Evolutionary conservation across 768 basidiomycete species (phyloP).

Genomic region (Butyriboletus loyo): DNA sequence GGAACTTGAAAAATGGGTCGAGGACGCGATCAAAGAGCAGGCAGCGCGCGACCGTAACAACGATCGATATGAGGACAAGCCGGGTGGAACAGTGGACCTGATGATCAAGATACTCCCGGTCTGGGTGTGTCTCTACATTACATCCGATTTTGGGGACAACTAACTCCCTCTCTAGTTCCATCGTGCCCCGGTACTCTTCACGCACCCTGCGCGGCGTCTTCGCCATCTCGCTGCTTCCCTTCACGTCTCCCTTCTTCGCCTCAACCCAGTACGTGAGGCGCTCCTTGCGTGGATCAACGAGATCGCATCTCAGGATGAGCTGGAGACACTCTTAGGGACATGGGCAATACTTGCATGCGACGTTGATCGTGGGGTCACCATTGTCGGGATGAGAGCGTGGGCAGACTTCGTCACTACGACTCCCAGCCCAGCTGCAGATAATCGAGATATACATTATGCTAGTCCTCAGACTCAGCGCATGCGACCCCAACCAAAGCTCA

Average conservation of each 20-base stretch:
- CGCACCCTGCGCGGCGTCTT: slow-evolving; percentile 78
- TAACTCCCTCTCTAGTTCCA: slow-evolving; percentile 55
- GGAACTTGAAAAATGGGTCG: slow-evolving; percentile 72
- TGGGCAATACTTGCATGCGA: slow-evolving; percentile 77
- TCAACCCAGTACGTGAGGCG: slow-evolving; percentile 46
- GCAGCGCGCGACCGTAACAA: slow-evolving; percentile 34
- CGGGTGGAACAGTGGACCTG: slow-evolving; percentile 21
- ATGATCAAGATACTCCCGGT: slow-evolving; percentile 74
- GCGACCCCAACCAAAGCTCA: slow-evolving; percentile 18
- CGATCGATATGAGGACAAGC: slow-evolving; percentile 3
- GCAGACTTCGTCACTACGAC: slow-evolving; percentile 28
- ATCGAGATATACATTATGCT: background rate
- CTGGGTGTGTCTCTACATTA: slow-evolving; percentile 62
- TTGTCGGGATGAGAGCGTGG: slow-evolving; percentile 55
- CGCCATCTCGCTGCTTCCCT: slow-evolving; percentile 57
- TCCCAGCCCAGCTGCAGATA: slow-evolving; percentile 2
- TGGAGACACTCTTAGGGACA: slow-evolving; percentile 60
- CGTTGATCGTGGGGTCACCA: slow-evolving; percentile 59
- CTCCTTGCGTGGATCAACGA: slow-evolving; percentile 51
- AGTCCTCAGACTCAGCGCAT: background rate
- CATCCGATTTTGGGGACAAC: background rate
- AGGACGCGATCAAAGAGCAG: slow-evolving; percentile 43
- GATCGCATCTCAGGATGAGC: slow-evolving; percentile 44
- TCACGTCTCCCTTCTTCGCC: slow-evolving; percentile 63
- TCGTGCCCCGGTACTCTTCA: slow-evolving; percentile 77